Evolutionary conservation across 2,329 filamentous ascomycete genomes (phyloP).

Genomic region (Pseudogymnoascus destructans): DNA sequence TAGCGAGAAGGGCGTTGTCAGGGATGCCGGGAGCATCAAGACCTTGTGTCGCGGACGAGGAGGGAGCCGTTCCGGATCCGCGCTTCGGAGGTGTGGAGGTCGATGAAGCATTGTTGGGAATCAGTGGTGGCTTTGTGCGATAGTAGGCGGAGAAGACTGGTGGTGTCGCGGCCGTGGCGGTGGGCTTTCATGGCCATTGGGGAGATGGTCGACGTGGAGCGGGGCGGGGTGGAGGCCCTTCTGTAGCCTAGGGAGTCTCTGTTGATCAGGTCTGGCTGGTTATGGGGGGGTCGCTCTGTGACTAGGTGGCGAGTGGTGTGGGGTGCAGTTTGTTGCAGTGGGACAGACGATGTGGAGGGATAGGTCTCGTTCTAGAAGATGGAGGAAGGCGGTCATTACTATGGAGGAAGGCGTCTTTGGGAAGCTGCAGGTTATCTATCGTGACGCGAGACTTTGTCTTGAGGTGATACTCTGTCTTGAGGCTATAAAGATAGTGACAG

Average conservation of each 20-base stretch:
- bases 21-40: constrained; percentile 12
- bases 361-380: constrained; percentile 13
- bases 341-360: constrained; percentile 11
- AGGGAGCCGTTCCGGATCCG: constrained; percentile 13
- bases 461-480: constrained; percentile 10
- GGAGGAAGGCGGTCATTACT: constrained; percentile 10
- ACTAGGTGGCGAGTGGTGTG: constrained; percentile 8
- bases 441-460: not conserved
- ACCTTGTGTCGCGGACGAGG: constrained; percentile 14
- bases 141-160: not conserved
- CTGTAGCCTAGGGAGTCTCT: not conserved
- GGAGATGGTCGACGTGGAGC: constrained; percentile 13
- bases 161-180: constrained; percentile 11
- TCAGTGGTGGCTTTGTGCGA: not conserved
- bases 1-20: constrained; percentile 9
- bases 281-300: not conserved
- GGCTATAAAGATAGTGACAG: constrained; percentile 7
- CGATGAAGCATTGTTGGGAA: not conserved
- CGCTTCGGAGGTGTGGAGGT: constrained; percentile 8
- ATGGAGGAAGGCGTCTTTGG: constrained; percentile 11
- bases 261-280: not conserved
- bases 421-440: not conserved
- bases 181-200: constrained; percentile 15
- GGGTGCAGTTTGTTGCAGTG: constrained; percentile 13
- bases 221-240: not conserved